Evolutionary conservation across 306 rosid species (phyloP), one percentile per base, ranked within the genome.

Genomic region (Glycine soja): DNA sequence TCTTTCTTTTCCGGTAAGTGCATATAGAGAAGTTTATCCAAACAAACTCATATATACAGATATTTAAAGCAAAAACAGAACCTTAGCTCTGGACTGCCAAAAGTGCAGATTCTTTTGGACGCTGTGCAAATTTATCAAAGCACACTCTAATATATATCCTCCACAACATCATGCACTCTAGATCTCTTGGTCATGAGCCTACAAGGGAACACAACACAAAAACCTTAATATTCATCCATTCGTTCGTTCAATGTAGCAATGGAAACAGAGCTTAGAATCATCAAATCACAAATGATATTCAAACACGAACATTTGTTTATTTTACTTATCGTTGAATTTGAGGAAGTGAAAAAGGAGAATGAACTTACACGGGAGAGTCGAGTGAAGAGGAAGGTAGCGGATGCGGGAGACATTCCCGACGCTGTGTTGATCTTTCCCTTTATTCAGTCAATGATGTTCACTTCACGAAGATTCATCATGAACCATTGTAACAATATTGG

Each of bases 81-180:
- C 99, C 98, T 91, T 88, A 0, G 94, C 96, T 82, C 82, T 91
- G 71, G 87, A 90, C 74, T 90, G 90, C 99, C 99, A 95, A 87
- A 93, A 95, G 48, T 87, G 90, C 70, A 95, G 84, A 89, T 95
- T 95, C 90, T 88, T 91, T 84, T 91, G 88, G 58, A 93, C 77
- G 70, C 38, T 65, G 75, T 93, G 94, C 87, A 95, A 84, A 83
- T 87, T 87, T 9, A 46, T 70, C 73, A 88, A 85, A 70, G 76
- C 76, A 53, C 86, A 88, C 16, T 73, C 82, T 71, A 93, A 78
- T 24, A 91, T n/a, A n/a, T 80, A 70, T 90, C 88, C 82, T 89
- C 90, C 77, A 95, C 78, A 48, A 95, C 85, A 56, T 70, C 83
- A 43, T 86, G 79, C 53, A 88, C 87, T 81, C 86, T 86, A 32